phyloP scores from a whole-genome alignment of 2,329 filamentous ascomycete species.

The Cladosporium sp. region DNA sequence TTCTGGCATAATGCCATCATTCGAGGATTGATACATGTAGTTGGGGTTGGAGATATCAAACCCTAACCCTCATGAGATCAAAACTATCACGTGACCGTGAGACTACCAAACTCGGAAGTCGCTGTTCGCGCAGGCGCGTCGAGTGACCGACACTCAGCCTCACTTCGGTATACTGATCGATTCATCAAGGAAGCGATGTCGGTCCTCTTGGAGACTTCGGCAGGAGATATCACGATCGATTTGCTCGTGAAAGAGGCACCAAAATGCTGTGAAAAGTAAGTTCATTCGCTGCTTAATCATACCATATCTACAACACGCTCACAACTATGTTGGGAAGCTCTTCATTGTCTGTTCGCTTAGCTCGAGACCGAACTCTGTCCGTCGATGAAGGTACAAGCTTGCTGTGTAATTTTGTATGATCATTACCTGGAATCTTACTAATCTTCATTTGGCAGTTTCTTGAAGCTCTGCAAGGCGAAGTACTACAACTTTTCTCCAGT shows the following conservation, averaged over 20 bases:
- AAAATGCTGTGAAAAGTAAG: conserved; percentile 91
- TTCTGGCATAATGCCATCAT: no score
- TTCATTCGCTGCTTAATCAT: conserved; percentile 20
- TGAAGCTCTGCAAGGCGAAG: conserved; percentile 98
- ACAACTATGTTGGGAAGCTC: neutral
- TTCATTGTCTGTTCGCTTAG: neutral
- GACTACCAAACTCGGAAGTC: neutral
- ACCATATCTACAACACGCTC: neutral
- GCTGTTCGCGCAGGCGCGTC: neutral
- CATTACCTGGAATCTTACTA: neutral
- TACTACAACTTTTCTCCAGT: conserved; percentile 98
- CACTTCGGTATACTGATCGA: neutral
- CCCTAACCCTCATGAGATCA: no score
- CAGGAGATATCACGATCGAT: conserved; percentile 92
- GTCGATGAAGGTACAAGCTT: neutral
- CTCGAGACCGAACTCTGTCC: neutral
- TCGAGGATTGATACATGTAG: no score
- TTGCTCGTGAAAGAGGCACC: conserved; percentile 84
- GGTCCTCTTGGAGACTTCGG: conserved; percentile 86
- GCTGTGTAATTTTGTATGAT: no score
- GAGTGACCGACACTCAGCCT: neutral
- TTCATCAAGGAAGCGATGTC: conserved; percentile 61
- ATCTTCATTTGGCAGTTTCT: conserved; percentile 59
- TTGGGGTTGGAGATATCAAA: no score
- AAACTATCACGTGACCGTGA: no score